A percentile compares a stretch with the other conserved stretches of the same genome.
These are phyloP conservation scores for Niveomyces coronatus DNA, from an alignment of 2,329 filamentous ascomycete species.

Conservation along the genomic window DNA sequence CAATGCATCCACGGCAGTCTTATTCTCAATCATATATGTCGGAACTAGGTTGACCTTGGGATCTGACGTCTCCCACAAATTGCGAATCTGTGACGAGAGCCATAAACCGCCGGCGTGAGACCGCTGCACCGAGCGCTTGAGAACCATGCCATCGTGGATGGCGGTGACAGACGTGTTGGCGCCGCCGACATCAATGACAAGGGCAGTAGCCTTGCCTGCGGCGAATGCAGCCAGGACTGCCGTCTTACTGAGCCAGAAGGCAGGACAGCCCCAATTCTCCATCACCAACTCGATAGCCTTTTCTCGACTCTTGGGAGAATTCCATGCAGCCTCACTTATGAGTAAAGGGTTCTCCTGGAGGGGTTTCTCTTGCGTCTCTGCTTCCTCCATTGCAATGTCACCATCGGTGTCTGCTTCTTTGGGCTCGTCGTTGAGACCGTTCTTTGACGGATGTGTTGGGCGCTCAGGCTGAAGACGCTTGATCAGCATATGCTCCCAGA, in stretches of 20 bases:
- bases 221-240: constrained; percentile 88
- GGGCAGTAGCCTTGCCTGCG: constrained; percentile 81
- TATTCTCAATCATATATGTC: constrained; percentile 79
- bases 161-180: constrained; percentile 82
- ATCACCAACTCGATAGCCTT: constrained; percentile 94
- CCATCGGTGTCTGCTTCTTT: constrained; percentile 50
- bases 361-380: constrained; percentile 56
- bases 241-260: constrained; percentile 85
- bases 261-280: constrained; percentile 91
- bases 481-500: constrained; percentile 91
- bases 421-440: constrained; percentile 64
- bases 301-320: constrained; percentile 75
- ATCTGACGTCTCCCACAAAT: constrained; percentile 62
- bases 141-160: constrained; percentile 86
- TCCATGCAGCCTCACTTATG: constrained; percentile 93
- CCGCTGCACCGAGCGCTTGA: constrained; percentile 81
- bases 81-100: constrained; percentile 78
- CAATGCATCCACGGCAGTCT: constrained; percentile 79
- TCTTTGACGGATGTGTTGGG: constrained; percentile 58
- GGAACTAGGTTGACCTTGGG: constrained; percentile 66
- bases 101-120: constrained; percentile 83
- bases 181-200: constrained; percentile 87
- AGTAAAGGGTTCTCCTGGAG: constrained; percentile 83
- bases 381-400: constrained; percentile 48
- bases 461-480: constrained; percentile 74